Evolutionary conservation across 306 rosid genomes (phyloP).

Genomic region (Mucuna pruriens): DNA sequence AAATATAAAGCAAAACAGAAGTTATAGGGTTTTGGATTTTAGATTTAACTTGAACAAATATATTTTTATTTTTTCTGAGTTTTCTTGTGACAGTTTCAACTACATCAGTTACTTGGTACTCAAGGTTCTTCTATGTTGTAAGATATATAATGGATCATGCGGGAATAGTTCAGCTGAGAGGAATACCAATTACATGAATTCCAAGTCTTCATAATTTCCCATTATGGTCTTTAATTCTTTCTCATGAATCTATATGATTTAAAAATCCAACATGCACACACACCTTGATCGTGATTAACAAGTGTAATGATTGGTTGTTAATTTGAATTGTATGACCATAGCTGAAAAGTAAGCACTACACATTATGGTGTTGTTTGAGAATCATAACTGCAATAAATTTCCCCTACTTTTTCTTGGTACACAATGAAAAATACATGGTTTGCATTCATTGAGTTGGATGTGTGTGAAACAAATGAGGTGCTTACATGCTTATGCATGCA

Average conservation of each 20-base stretch:
- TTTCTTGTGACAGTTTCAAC: constrained; percentile 4
- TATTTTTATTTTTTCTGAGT: neutral
- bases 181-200: neutral
- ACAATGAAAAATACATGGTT: neutral
- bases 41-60: neutral
- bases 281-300: too few relatives aligned
- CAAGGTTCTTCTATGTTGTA: neutral
- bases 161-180: neutral
- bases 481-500: constrained; percentile 33
- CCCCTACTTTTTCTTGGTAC: too few relatives aligned
- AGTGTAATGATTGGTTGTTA: too few relatives aligned
- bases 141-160: neutral
- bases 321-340: neutral
- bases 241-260: too few relatives aligned
- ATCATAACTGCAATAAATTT: neutral
- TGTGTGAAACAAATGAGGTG: neutral
- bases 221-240: too few relatives aligned
- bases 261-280: too few relatives aligned
- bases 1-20: neutral
- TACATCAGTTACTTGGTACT: constrained; percentile 5
- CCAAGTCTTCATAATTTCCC: too few relatives aligned
- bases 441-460: neutral
- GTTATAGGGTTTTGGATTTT: neutral
- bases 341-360: neutral
- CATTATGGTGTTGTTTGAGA: neutral